Evolutionary conservation across 2,329 filamentous ascomycete species (phyloP).

Genomic region (Talaromyces piceae): DNA sequence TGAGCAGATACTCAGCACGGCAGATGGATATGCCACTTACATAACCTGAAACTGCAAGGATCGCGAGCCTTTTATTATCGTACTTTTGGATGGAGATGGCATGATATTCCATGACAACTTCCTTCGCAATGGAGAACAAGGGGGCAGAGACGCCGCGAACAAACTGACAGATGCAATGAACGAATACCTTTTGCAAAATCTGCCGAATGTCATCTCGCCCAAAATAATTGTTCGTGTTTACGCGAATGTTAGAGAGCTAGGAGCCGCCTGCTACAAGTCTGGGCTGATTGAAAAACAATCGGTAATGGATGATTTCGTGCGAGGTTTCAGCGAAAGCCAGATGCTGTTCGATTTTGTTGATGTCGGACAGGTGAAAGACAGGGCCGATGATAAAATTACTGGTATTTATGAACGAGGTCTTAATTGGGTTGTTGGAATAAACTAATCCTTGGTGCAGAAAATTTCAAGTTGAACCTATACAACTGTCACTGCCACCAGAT

Average conservation of each 20-base stretch:
- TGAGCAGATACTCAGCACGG: constrained; percentile 16
- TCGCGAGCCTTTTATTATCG: constrained; percentile 47
- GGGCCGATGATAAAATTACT: constrained; percentile 42
- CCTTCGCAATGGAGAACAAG: constrained; percentile 43
- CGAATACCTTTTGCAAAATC: constrained; percentile 35
- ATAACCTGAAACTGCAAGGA: constrained; percentile 27
- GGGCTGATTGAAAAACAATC: constrained; percentile 38
- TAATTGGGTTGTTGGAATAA: constrained; percentile 5
- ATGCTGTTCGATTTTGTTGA: constrained; percentile 46
- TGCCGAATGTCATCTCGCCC: constrained; percentile 36
- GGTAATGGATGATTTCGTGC: constrained; percentile 45
- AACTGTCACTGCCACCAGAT: constrained; percentile 56
- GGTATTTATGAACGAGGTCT: constrained; percentile 26
- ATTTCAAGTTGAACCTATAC: constrained; percentile 48
- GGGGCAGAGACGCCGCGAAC: constrained; percentile 47
- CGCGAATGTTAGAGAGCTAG: constrained; percentile 46
- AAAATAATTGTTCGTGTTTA: constrained; percentile 49
- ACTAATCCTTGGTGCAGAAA: constrained; percentile 36
- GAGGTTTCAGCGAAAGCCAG: constrained; percentile 48
- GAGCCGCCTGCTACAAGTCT: constrained; percentile 40
- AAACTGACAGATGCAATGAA: constrained; percentile 39
- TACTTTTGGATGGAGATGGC: constrained; percentile 50
- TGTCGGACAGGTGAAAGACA: constrained; percentile 38
- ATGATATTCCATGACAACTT: constrained; percentile 49
- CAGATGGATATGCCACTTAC: background rate